These are phyloP conservation scores for Aspergillus funiculosus DNA, from an alignment of 495 filamentous ascomycete species.

Conservation along the genomic window DNA sequence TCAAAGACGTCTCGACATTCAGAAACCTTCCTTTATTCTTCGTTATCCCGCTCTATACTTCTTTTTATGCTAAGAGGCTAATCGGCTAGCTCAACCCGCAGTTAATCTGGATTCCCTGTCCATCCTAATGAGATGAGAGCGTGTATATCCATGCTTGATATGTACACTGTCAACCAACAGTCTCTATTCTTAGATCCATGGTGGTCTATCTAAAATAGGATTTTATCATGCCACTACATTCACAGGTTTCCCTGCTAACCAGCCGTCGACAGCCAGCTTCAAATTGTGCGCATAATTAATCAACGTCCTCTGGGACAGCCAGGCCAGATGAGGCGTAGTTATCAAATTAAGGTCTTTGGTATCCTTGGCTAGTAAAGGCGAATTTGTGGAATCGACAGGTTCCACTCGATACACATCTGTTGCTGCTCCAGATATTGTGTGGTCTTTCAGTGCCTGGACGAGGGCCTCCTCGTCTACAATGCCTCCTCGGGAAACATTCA, in stretches of 20 bases:
- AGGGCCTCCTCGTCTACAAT: slow-evolving; percentile 52
- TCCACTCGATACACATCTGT: slow-evolving; percentile 53
- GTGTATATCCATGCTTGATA: too few species aligned
- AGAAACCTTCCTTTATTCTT: too few species aligned
- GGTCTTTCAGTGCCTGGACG: slow-evolving; percentile 40
- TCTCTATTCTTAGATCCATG: too few species aligned
- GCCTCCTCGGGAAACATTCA: slow-evolving; percentile 55
- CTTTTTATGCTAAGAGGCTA: too few species aligned
- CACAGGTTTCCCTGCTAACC: slow-evolving; percentile 13
- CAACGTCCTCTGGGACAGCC: slow-evolving; percentile 24
- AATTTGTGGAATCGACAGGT: slow-evolving; percentile 36
- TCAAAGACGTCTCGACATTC: too few species aligned
- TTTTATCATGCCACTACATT: slow-evolving; percentile 18
- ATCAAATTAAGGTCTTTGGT: slow-evolving; percentile 27
- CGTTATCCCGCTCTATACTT: too few species aligned
- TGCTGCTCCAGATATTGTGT: slow-evolving; percentile 47
- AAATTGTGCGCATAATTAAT: slow-evolving; percentile 15
- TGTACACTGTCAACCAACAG: too few species aligned
- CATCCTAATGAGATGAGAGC: too few species aligned
- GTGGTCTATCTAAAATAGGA: too few species aligned
- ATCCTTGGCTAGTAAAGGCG: slow-evolving; percentile 24
- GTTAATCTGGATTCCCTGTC: too few species aligned
- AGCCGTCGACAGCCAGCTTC: slow-evolving; percentile 20
- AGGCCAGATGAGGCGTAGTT: slow-evolving; percentile 31
- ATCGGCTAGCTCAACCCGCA: too few species aligned